phyloP scores from a whole-genome alignment of 1,284 basidiomycete genomes.

The Leucoagaricus sp. region DNA sequence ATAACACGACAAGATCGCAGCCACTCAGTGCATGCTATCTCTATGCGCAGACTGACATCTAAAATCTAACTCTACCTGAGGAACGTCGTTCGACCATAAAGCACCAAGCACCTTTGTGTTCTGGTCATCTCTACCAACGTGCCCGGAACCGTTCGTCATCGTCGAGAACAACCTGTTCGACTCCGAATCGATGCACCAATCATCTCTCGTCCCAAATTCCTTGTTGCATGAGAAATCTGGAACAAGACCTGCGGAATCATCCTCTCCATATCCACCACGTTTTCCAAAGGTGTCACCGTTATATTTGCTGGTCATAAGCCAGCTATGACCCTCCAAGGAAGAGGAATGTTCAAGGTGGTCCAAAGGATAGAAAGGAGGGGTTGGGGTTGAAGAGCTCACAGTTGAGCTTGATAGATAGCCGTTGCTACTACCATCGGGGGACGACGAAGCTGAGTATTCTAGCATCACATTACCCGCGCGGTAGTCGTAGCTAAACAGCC shows the following conservation, averaged over 20 bases:
- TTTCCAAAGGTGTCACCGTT: not conserved
- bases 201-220: not conserved
- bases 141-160: not conserved
- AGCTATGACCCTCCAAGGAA: not conserved
- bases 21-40: not conserved
- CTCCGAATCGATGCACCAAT: not conserved
- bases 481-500: not conserved
- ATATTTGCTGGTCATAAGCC: not conserved
- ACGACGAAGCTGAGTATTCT: not conserved
- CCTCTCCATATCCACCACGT: not conserved
- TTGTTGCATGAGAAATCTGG: not conserved
- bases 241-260: not conserved
- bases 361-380: constrained; percentile 4
- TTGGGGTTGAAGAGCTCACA: not conserved
- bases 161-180: not conserved
- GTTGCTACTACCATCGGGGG: not conserved
- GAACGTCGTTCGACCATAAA: not conserved
- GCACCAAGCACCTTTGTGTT: not conserved
- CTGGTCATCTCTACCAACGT: not conserved
- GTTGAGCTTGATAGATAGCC: not conserved
- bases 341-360: not conserved
- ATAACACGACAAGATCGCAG: not conserved
- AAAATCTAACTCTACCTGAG: not conserved
- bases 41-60: not conserved
- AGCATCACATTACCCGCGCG: not conserved